These are phyloP conservation scores for Gamsiella multidivaricata DNA, from an alignment of 192 early-diverging fungal genomes.

Conservation along the genomic window DNA sequence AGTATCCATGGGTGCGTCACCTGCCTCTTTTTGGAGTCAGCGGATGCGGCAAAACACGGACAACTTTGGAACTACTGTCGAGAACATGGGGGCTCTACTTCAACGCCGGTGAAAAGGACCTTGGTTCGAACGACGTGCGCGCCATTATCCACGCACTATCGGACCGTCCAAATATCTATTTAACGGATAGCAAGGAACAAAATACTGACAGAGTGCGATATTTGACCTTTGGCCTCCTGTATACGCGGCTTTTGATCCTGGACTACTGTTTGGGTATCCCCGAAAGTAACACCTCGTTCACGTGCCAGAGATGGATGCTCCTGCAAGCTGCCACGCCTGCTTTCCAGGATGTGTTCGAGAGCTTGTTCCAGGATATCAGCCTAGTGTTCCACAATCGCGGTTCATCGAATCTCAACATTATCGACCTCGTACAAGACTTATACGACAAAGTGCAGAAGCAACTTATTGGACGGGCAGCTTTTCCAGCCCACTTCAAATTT, in stretches of 20 bases:
- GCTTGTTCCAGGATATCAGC: neutral
- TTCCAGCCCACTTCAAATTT: constrained; percentile 4
- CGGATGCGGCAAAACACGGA: constrained; percentile 7
- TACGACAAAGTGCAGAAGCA: neutral
- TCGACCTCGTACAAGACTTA: neutral
- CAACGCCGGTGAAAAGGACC: constrained; percentile 1
- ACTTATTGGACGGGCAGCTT: neutral
- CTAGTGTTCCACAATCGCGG: neutral
- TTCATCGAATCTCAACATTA: neutral
- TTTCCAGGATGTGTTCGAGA: constrained; percentile 14
- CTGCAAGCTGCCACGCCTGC: constrained; percentile 8
- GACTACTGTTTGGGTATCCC: neutral
- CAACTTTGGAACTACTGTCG: constrained; percentile 1
- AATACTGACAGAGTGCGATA: constrained; percentile 1
- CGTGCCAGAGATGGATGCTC: constrained; percentile 31
- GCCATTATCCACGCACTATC: neutral
- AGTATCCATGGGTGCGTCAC: too few relatives aligned
- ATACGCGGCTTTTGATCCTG: constrained; percentile 10
- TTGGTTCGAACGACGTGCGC: constrained; percentile 16
- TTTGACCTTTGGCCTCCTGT: neutral
- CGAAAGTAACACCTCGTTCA: constrained; percentile 11
- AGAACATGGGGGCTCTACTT: constrained; percentile 13
- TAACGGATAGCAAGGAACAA: neutral
- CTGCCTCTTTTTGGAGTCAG: constrained; percentile 1
- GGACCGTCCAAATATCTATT: neutral